Evolutionary conservation across 352 stramenopile species (phyloP).

Genomic region (Elongisporangium senticosum): DNA sequence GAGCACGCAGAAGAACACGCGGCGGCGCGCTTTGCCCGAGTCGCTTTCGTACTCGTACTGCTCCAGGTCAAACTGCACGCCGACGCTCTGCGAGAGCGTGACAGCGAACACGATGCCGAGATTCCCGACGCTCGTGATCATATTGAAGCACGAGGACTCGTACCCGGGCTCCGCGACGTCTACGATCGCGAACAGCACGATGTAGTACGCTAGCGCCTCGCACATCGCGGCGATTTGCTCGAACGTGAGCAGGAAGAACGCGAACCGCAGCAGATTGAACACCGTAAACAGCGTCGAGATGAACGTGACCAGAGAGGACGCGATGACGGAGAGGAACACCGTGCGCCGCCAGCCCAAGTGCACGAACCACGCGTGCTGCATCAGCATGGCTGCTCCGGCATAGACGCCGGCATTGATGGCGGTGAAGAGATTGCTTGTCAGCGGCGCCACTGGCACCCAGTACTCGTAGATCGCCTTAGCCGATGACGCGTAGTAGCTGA

Average conservation of each 20-base stretch:
- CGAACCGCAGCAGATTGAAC: slow-evolving; percentile 50
- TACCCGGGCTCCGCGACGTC: slow-evolving; percentile 39
- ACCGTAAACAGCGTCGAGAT: slow-evolving; percentile 45
- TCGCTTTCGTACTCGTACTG: slow-evolving; percentile 43
- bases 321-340: slow-evolving; percentile 23
- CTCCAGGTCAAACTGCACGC: slow-evolving; percentile 55
- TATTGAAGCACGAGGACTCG: slow-evolving; percentile 41
- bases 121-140: slow-evolving; percentile 48
- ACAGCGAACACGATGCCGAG: slow-evolving; percentile 43
- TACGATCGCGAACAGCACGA: slow-evolving; percentile 39
- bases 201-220: slow-evolving; percentile 50
- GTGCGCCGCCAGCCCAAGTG: slow-evolving; percentile 30
- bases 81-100: slow-evolving; percentile 59
- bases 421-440: slow-evolving; percentile 42
- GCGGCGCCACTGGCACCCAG: slow-evolving; percentile 29
- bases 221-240: slow-evolving; percentile 44
- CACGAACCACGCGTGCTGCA: slow-evolving; percentile 11
- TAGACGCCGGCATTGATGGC: slow-evolving; percentile 42
- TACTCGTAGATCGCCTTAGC: slow-evolving; percentile 55
- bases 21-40: slow-evolving; percentile 29
- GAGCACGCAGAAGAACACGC: slow-evolving; percentile 45
- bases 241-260: slow-evolving; percentile 31
- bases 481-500: slow-evolving; percentile 52
- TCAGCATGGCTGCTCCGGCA: slow-evolving; percentile 21
- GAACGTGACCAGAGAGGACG: slow-evolving; percentile 28